phyloP scores from a whole-genome alignment of 257 asterid species.

The Nyctanthes arbortristis region DNA sequence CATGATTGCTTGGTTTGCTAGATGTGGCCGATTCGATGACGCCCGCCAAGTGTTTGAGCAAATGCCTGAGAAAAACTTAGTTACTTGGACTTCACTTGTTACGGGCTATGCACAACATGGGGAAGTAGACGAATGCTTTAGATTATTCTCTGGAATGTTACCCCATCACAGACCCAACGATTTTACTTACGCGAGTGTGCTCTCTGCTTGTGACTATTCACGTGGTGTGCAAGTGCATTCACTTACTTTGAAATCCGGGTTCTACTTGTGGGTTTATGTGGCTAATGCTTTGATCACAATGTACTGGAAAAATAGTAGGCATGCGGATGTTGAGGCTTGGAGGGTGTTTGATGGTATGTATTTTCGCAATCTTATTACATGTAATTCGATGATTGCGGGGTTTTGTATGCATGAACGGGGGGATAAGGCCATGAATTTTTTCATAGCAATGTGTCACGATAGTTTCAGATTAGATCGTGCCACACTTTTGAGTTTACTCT shows the following conservation, averaged over 20 bases:
- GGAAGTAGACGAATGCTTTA: slow-evolving; percentile 44
- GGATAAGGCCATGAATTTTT: slow-evolving; percentile 45
- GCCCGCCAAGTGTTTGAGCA: slow-evolving; percentile 57
- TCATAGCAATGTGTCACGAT: slow-evolving; percentile 48
- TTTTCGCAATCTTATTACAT: slow-evolving; percentile 62
- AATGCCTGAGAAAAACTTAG: slow-evolving; percentile 60
- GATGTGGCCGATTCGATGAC: slow-evolving; percentile 48
- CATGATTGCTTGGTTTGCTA: slow-evolving; percentile 44
- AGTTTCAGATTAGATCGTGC: slow-evolving; percentile 59
- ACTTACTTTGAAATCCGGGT: slow-evolving; percentile 56
- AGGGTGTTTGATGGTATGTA: slow-evolving; percentile 53
- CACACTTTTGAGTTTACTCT: slow-evolving; percentile 56
- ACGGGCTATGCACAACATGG: slow-evolving; percentile 71
- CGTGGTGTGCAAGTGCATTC: slow-evolving; percentile 74
- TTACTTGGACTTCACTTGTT: slow-evolving; percentile 76
- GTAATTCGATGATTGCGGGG: slow-evolving; percentile 76
- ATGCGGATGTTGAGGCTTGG: slow-evolving; percentile 49
- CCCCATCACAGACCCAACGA: slow-evolving; percentile 60
- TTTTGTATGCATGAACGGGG: slow-evolving; percentile 43
- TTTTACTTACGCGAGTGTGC: slow-evolving; percentile 66
- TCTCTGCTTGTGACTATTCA: slow-evolving; percentile 61
- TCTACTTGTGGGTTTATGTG: slow-evolving; percentile 62
- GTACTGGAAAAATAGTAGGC: slow-evolving; percentile 54
- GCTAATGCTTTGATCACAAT: slow-evolving; percentile 77
- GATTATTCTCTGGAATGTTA: slow-evolving; percentile 50